Conservation (phyloP, 345 rosid genomes). For the Populus deltoides region DNA sequence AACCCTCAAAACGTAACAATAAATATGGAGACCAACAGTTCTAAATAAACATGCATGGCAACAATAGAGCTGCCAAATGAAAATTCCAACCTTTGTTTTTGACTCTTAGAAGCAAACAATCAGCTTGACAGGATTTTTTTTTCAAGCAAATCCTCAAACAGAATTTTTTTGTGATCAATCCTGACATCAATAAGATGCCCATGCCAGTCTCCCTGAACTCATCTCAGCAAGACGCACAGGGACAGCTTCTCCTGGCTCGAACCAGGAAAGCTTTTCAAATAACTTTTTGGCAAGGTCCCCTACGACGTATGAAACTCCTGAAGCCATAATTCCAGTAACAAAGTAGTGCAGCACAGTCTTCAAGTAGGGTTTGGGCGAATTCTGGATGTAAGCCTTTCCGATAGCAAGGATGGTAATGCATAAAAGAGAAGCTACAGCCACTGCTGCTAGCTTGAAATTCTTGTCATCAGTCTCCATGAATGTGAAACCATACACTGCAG, state of each 20-base stretch:
- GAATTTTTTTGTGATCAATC: neutral
- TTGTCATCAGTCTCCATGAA: constrained; percentile 7
- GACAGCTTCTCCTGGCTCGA: neutral
- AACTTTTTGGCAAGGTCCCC: constrained; percentile 4
- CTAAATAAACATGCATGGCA: neutral
- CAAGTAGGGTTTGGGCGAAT: neutral
- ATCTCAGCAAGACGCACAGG: neutral
- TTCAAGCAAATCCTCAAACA: too few relatives aligned
- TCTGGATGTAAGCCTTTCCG: constrained; percentile 16
- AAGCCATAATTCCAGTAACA: neutral
- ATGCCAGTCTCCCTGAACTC: constrained; percentile 1
- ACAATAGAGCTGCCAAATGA: neutral
- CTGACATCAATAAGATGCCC: constrained; percentile 12
- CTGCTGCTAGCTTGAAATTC: constrained; percentile 17
- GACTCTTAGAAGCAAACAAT: neutral
- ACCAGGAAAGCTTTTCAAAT: constrained; percentile 8
- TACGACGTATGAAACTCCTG: constrained; percentile 9
- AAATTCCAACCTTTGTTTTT: neutral
- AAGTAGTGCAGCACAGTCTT: neutral
- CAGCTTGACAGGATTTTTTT: too few relatives aligned
- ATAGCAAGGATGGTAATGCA: constrained; percentile 21
- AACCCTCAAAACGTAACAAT: too few relatives aligned
- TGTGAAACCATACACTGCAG: constrained; percentile 17
- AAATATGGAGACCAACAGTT: neutral
- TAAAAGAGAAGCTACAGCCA: constrained; percentile 10